Evolutionary conservation across 352 stramenopile genomes (phyloP).

Genomic region (Globisporangium spinosum): DNA sequence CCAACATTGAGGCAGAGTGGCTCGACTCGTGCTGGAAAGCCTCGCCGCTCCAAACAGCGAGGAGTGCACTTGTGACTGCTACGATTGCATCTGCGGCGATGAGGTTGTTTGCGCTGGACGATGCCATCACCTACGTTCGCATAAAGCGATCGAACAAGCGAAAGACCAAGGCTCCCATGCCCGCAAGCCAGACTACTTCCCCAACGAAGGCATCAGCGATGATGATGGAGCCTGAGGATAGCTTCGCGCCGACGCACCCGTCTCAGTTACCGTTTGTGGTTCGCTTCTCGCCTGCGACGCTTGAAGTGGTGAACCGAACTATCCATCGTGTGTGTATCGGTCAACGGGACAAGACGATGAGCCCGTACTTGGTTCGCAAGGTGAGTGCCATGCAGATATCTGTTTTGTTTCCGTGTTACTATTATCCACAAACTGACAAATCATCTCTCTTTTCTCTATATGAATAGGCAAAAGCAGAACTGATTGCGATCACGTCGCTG

Average conservation of each 20-base stretch:
- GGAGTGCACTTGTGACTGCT: conserved; percentile 46
- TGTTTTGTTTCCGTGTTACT: background rate
- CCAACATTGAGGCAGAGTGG: conserved; percentile 71
- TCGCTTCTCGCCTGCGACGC: conserved; percentile 30
- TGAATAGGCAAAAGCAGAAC: conserved; percentile 37
- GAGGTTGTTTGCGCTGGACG: conserved; percentile 73
- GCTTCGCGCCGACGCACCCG: conserved; percentile 27
- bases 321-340: conserved; percentile 49
- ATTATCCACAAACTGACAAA: conserved; percentile 10
- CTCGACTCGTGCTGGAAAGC: conserved; percentile 75
- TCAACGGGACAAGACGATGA: conserved; percentile 52
- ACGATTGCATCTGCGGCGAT: conserved; percentile 75
- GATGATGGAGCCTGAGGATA: conserved; percentile 12
- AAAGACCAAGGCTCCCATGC: conserved; percentile 22
- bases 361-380: conserved; percentile 40
- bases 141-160: conserved; percentile 56
- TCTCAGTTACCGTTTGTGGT: conserved; percentile 52
- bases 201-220: conserved; percentile 7
- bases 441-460: background rate
- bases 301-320: conserved; percentile 42
- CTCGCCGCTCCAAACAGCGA: conserved; percentile 55
- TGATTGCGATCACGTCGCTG: conserved; percentile 57
- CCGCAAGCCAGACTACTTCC: conserved; percentile 11
- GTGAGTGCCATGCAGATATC: conserved; percentile 13
- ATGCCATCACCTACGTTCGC: conserved; percentile 69